phyloP scores from a whole-genome alignment of 1,284 basidiomycete species.

The Thecaphora thlaspeos region DNA sequence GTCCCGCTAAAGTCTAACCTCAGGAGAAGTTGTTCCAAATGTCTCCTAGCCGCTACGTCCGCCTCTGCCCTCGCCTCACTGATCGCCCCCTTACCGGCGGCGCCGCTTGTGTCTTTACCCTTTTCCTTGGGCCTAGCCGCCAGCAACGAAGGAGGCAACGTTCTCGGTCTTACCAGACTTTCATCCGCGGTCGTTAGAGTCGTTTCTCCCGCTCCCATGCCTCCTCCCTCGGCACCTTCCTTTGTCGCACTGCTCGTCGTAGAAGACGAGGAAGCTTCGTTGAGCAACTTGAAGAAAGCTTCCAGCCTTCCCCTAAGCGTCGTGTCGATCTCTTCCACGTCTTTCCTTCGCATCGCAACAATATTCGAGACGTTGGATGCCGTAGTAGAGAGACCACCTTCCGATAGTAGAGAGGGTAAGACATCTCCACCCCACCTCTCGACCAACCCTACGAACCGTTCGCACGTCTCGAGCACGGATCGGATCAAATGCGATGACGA shows the following conservation, averaged over 20 bases:
- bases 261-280: slow-evolving; percentile 4
- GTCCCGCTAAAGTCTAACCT: slow-evolving; percentile 81
- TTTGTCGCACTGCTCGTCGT: slow-evolving; percentile 1
- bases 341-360: slow-evolving; percentile 68
- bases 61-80: slow-evolving; percentile 60
- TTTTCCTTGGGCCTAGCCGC: too few species aligned
- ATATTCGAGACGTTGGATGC: slow-evolving; percentile 62
- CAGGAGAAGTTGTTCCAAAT: slow-evolving; percentile 76
- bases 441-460: slow-evolving; percentile 72
- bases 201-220: slow-evolving; percentile 26
- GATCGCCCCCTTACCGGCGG: slow-evolving; percentile 46
- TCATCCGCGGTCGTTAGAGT: too few species aligned
- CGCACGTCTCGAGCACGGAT: slow-evolving; percentile 75
- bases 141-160: not conserved
- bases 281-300: slow-evolving; percentile 26
- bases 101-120: not conserved
- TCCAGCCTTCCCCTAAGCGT: slow-evolving; percentile 58
- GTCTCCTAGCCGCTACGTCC: slow-evolving; percentile 68
- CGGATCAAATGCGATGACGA: slow-evolving; percentile 66
- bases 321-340: slow-evolving; percentile 73
- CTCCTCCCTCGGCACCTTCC: slow-evolving; percentile 1
- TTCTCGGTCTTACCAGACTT: not conserved
- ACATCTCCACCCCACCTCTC: slow-evolving; percentile 91
- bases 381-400: slow-evolving; percentile 65
- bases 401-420: slow-evolving; percentile 75